phyloP scores from a whole-genome alignment of 2,329 filamentous ascomycete species.

The Cephalotrichum gorgonifer region DNA sequence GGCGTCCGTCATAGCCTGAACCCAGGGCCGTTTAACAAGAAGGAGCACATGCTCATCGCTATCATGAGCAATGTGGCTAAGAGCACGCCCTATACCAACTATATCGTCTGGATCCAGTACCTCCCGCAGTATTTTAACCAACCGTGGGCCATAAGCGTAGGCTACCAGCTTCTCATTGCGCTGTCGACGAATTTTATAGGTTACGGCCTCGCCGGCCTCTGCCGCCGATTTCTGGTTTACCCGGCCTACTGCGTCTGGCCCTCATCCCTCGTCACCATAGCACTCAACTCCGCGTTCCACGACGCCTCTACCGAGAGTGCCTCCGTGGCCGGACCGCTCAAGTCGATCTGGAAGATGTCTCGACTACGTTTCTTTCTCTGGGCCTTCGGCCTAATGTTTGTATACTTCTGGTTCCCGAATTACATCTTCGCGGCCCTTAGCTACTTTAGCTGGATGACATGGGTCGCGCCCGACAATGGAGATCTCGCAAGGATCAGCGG shows the following conservation, averaged over 20 bases:
- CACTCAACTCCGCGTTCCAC: slow-evolving; percentile 43
- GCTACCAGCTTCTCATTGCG: slow-evolving; percentile 44
- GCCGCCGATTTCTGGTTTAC: slow-evolving; percentile 43
- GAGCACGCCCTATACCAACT: slow-evolving; percentile 41
- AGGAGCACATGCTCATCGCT: slow-evolving; percentile 52
- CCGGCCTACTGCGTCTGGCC: slow-evolving; percentile 49
- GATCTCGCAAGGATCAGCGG: slow-evolving; percentile 31
- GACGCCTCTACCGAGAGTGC: slow-evolving; percentile 24
- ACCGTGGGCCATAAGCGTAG: slow-evolving; percentile 37
- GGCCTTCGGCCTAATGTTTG: slow-evolving; percentile 40
- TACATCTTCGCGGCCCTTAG: slow-evolving; percentile 41
- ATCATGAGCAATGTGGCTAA: slow-evolving; percentile 52
- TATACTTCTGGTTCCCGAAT: slow-evolving; percentile 49
- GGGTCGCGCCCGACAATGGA: slow-evolving; percentile 38
- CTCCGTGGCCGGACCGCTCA: slow-evolving; percentile 29
- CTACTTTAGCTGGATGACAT: slow-evolving; percentile 46
- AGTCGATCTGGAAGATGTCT: slow-evolving; percentile 32
- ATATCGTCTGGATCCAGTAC: slow-evolving; percentile 44
- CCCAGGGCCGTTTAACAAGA: slow-evolving; percentile 46
- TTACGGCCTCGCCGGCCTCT: slow-evolving; percentile 47
- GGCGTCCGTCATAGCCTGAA: slow-evolving; percentile 39
- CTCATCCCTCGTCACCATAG: slow-evolving; percentile 41
- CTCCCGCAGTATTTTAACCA: slow-evolving; percentile 45
- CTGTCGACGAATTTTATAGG: slow-evolving; percentile 48
- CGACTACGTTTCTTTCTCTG: slow-evolving; percentile 41